phyloP scores from a whole-genome alignment of 345 rosid genomes.

The Barbarea vulgaris region DNA sequence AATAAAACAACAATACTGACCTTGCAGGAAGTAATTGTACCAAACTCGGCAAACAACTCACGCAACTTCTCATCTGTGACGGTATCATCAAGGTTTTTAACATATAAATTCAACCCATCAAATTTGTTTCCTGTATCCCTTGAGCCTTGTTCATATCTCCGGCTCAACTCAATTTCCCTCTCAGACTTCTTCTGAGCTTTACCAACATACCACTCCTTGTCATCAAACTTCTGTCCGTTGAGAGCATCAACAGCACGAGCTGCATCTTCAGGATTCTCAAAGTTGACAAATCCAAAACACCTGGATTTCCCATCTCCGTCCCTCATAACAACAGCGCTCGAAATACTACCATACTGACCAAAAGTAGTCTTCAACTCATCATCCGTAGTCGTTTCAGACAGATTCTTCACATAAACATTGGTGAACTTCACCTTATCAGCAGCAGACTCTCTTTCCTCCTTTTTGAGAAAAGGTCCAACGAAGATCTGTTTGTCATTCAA shows the following conservation, averaged over 20 bases:
- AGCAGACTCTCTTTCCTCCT: conserved; percentile 71
- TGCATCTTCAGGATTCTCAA: conserved; percentile 86
- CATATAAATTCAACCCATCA: conserved; percentile 84
- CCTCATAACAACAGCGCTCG: conserved; percentile 76
- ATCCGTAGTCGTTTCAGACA: conserved; percentile 57
- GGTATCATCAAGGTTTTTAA: conserved; percentile 84
- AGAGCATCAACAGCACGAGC: conserved; percentile 86
- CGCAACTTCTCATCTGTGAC: conserved; percentile 88
- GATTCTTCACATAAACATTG: conserved; percentile 80
- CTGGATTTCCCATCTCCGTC: conserved; percentile 77
- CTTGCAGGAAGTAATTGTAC: conserved; percentile 91
- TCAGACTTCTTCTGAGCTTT: conserved; percentile 94
- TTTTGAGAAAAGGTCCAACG: conserved; percentile 79
- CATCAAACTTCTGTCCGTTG: conserved; percentile 75
- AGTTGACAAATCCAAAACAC: conserved; percentile 97
- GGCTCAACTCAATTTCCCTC: conserved; percentile 76
- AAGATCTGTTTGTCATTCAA: conserved; percentile 74
- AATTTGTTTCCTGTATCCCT: conserved; percentile 69
- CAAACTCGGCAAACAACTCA: conserved; percentile 80
- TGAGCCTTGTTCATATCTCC: conserved; percentile 71
- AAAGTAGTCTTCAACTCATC: conserved; percentile 62
- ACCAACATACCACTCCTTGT: conserved; percentile 93
- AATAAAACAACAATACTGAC: conserved; percentile 46
- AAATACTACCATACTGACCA: conserved; percentile 68
- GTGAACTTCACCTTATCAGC: conserved; percentile 59